Conservation (phyloP, 2,329 filamentous ascomycete species). For the Aspergillus pseudoterreus region DNA sequence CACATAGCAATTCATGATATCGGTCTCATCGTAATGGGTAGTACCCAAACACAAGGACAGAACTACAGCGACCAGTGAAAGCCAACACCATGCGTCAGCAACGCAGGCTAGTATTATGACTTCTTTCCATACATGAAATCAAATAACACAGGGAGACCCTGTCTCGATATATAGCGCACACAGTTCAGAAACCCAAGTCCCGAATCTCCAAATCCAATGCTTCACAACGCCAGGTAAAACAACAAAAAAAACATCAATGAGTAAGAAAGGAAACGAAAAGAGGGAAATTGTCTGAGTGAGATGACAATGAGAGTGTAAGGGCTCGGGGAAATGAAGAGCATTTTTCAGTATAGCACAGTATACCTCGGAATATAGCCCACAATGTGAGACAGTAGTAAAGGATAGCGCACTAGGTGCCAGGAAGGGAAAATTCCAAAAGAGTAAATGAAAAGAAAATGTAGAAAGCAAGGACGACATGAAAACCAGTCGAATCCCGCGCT, state of each 20-base stretch:
- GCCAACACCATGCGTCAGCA: conserved; percentile 6
- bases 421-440: conserved; percentile 9
- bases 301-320: conserved; percentile 12
- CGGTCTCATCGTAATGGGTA: too few relatives aligned
- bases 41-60: background rate
- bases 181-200: conserved; percentile 24
- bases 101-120: conserved; percentile 18
- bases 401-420: conserved; percentile 7
- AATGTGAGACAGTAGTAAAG: conserved; percentile 9
- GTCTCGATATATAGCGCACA: conserved; percentile 13
- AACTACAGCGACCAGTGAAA: background rate
- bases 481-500: conserved; percentile 28
- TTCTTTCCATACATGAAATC: conserved; percentile 14
- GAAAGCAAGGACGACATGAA: conserved; percentile 19
- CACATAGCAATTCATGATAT: background rate
- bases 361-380: conserved; percentile 12
- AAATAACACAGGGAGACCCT: conserved; percentile 15
- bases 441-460: conserved; percentile 10
- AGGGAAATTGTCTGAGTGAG: conserved; percentile 13
- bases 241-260: conserved; percentile 11
- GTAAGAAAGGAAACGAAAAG: conserved; percentile 9
- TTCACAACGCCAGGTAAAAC: conserved; percentile 31
- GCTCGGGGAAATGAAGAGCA: conserved; percentile 4
- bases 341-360: conserved; percentile 22
- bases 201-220: conserved; percentile 31